Conservation (phyloP, 306 rosid species). For the Myrica gale region DNA sequence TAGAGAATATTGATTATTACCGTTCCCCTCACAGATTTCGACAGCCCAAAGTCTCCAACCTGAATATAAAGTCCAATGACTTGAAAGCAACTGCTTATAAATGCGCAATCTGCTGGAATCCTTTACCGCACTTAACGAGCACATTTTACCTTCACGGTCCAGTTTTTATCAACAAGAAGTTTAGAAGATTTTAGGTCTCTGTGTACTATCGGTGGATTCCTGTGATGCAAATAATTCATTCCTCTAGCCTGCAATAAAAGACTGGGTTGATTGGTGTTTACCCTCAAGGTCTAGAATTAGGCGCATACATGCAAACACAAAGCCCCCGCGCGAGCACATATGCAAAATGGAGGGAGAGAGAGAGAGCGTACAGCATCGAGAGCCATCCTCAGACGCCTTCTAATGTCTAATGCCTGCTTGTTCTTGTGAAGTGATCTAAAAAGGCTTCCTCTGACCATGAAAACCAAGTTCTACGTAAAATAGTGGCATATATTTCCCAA, state of each 20-base stretch:
- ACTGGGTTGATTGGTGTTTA: conserved; percentile 15
- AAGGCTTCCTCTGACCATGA: conserved; percentile 69
- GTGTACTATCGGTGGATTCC: conserved; percentile 80
- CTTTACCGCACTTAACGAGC: conserved; percentile 3
- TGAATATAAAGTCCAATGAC: conserved; percentile 21
- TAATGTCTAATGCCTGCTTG: conserved; percentile 59
- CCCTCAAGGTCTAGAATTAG: not conserved
- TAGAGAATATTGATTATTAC: conserved; percentile 39
- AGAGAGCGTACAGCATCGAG: conserved; percentile 70
- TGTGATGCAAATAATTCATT: conserved; percentile 75
- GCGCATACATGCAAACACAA: not conserved
- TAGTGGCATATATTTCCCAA: conserved; percentile 8
- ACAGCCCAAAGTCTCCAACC: conserved; percentile 87
- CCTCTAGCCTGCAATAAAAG: conserved; percentile 63
- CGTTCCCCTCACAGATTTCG: conserved; percentile 74
- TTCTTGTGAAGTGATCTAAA: conserved; percentile 63
- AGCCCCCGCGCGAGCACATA: no score
- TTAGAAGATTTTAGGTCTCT: conserved; percentile 80
- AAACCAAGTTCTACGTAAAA: conserved; percentile 26
- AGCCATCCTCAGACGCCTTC: conserved; percentile 66
- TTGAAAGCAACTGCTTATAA: conserved; percentile 15
- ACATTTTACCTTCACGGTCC: conserved; percentile 70
- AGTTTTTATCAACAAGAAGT: conserved; percentile 71
- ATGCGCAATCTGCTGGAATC: conserved; percentile 13
- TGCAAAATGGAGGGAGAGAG: conserved; percentile 24